Conservation (phyloP, 805 yeast species). For the Dipodascopsis tothii region DNA sequence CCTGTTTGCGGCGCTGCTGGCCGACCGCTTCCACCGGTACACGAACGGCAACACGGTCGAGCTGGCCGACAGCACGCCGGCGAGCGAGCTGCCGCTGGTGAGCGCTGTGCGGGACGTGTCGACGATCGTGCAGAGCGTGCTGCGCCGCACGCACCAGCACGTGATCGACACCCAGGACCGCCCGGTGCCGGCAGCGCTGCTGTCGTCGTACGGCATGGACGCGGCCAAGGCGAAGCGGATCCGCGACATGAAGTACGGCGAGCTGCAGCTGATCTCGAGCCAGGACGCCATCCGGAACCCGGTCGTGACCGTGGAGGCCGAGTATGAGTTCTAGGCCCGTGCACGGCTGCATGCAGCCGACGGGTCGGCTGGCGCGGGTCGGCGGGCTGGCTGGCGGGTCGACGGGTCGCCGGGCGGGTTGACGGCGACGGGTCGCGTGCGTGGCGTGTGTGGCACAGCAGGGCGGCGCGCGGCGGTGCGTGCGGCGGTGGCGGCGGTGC, state of each 20-base stretch:
- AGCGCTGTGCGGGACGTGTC: conserved; percentile 43
- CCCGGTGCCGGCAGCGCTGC: background rate
- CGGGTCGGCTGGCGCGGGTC: too few species aligned
- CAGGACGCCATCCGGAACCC: conserved; percentile 8
- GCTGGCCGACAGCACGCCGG: conserved; percentile 17
- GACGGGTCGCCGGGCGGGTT: too few species aligned
- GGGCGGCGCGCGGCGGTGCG: too few species aligned
- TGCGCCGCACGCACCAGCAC: conserved; percentile 36
- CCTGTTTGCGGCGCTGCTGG: conserved; percentile 67
- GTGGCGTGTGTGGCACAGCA: too few species aligned
- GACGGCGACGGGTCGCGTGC: too few species aligned
- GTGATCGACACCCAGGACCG: background rate
- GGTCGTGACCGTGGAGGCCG: conserved; percentile 5
- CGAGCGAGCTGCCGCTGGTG: conserved; percentile 25
- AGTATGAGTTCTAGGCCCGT: conserved; percentile 5
- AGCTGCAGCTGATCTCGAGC: conserved; percentile 16
- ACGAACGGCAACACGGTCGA: conserved; percentile 20
- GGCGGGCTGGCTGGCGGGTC: too few species aligned
- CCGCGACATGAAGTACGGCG: conserved; percentile 20
- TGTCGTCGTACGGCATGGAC: background rate
- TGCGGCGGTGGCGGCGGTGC: too few species aligned
- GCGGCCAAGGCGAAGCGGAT: conserved; percentile 17
- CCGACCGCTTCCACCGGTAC: conserved; percentile 48
- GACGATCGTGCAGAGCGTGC: conserved; percentile 47
- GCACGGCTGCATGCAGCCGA: too few species aligned